These are phyloP conservation scores for Crataegus laevigata DNA, from an alignment of 306 rosid species.

Conservation along the genomic window DNA sequence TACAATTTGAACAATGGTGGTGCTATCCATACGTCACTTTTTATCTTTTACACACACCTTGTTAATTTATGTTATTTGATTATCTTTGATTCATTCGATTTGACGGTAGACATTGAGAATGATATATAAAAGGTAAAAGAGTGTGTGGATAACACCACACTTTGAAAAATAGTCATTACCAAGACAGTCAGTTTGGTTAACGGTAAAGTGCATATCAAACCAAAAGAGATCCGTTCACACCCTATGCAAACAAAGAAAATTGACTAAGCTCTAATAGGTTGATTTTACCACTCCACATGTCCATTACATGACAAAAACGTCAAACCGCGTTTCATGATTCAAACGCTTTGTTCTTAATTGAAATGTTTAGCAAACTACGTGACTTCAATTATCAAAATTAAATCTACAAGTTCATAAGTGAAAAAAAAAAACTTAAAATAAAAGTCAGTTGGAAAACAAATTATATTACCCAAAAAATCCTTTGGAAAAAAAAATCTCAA, in stretches of 20 bases:
- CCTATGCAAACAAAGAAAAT: too few relatives aligned
- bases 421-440: background rate
- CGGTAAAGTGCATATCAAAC: background rate
- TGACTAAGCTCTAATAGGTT: background rate
- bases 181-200: background rate
- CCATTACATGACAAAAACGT: too few relatives aligned
- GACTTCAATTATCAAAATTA: background rate
- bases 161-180: too few relatives aligned
- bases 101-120: accelerated
- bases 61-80: too few relatives aligned
- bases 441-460: background rate
- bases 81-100: too few relatives aligned
- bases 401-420: background rate
- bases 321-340: too few relatives aligned
- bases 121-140: too few relatives aligned
- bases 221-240: too few relatives aligned
- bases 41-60: too few relatives aligned
- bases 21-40: too few relatives aligned
- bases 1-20: too few relatives aligned
- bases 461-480: background rate
- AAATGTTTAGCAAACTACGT: background rate
- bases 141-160: too few relatives aligned
- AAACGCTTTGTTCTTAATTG: background rate
- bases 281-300: background rate
- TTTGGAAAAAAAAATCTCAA: background rate